Base-by-base conservation (phyloP, 2,329 filamentous ascomycete genomes). In the Nothophaeocryptopus gaeumannii region DNA sequence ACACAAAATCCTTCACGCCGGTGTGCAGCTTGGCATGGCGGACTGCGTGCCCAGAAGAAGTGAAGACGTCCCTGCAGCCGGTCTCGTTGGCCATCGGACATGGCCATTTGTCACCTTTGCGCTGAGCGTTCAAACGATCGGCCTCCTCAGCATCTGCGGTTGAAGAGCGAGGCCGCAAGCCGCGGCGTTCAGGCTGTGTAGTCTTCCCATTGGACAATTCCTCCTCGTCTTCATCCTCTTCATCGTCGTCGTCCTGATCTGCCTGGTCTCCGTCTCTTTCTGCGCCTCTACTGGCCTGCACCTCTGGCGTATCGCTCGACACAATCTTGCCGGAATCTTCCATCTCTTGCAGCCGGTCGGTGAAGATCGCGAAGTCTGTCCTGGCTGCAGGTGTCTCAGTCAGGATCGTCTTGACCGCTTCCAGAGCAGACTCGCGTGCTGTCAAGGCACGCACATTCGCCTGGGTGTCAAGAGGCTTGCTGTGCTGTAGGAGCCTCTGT, bases 31-130 rank as follows among this genome's bases (percentile, higher is more conserved):
- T 41, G 3, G 39, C 50, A 29, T 53, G 50, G 20, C 50, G 45
- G 7, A 45, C 45, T 29, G 45, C 50, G 34, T 48, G 45, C 8
- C 45, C 39, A 13, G 40, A 34, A 26, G 45, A 48, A 39, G 45
- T 52, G 40, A 52, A 52, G 34, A 41, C 39, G 9, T 47, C 32
- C 30, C 43, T 41, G 29, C 50, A 52, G n/a, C 40, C 45, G n/a
- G 50, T 38, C 30, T 48, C 45, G 11, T 48, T 36, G 7, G 50
- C 45, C 45, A 52, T 15, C 7, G 50, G 50, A 30, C 50, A 52
- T 26, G 50, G 50, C 39, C 39, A 52, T 33, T 37, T 36, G 30
- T 48, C 35, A 20, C 12, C 16, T 31, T 33, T 39, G 8, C 45
- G 31, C 20, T 42, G 38, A 8, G 38, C 15, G 26, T 36, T 14